Conservation (phyloP, 768 basidiomycete genomes). For the Termitomyces sp. region DNA sequence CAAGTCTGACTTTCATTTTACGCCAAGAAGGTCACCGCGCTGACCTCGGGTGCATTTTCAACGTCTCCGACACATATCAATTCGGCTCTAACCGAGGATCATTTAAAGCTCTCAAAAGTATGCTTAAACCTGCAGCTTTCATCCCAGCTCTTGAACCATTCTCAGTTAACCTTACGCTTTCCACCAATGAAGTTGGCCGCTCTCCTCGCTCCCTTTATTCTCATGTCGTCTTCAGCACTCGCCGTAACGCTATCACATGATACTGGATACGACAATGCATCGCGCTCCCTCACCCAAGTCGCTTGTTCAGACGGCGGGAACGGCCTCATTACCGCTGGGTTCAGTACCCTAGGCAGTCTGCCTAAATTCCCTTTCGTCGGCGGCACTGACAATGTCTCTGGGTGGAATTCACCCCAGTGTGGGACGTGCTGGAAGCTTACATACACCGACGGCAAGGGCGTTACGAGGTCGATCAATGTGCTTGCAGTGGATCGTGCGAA, state of each 20-base stretch:
- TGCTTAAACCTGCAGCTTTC: background rate
- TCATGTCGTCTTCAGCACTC: conserved; percentile 5
- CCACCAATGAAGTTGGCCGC: conserved; percentile 12
- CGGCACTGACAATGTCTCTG: conserved; percentile 35
- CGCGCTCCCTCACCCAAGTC: conserved; percentile 27
- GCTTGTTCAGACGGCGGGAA: conserved; percentile 44
- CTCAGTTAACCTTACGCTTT: background rate
- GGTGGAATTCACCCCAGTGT: conserved; percentile 42
- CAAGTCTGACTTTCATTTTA: too few relatives aligned
- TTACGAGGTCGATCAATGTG: conserved; percentile 30
- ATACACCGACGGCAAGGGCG: conserved; percentile 24
- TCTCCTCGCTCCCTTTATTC: conserved; percentile 6
- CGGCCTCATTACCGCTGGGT: conserved; percentile 34
- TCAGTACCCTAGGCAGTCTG: conserved; percentile 37
- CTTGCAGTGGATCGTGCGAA: conserved; percentile 37
- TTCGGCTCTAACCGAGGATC: background rate
- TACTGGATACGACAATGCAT: conserved; percentile 31
- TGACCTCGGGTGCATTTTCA: background rate
- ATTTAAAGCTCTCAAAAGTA: background rate
- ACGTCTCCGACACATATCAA: background rate
- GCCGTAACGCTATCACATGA: conserved; percentile 29
- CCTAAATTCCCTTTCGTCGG: conserved; percentile 52
- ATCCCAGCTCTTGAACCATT: background rate
- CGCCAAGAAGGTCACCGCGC: background rate
- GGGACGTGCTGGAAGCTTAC: conserved; percentile 52